Percentiles rank a stretch among this genome's conserved stretches.
These are phyloP conservation scores for Jacaranda copaia DNA, from an alignment of 257 asterid genomes.

Conservation along the genomic window DNA sequence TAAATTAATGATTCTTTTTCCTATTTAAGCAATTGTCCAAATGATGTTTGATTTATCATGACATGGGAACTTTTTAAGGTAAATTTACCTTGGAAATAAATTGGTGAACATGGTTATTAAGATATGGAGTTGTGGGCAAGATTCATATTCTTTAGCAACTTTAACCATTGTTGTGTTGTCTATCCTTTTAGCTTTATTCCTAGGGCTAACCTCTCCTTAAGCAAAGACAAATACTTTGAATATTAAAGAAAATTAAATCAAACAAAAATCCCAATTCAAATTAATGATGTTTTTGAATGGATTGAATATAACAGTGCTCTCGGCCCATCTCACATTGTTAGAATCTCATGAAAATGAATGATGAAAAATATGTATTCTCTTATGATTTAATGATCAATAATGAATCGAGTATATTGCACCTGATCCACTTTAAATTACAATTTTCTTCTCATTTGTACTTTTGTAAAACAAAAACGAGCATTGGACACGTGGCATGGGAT, in stretches of 20 bases:
- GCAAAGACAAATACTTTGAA: conserved; percentile 58
- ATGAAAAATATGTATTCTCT: not conserved
- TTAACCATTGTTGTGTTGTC: conserved; percentile 48
- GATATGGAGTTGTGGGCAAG: conserved; percentile 41
- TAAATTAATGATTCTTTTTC: too few relatives aligned
- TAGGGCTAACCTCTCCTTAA: conserved; percentile 58
- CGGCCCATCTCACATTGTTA: too few relatives aligned
- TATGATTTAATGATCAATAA: not conserved
- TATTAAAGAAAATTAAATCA: conserved; percentile 27
- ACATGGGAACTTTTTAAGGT: too few relatives aligned
- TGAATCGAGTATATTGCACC: not conserved
- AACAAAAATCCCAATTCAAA: not conserved
- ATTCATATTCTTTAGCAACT: conserved; percentile 43
- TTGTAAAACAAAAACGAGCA: too few relatives aligned
- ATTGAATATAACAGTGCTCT: not conserved
- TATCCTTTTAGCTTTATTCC: conserved; percentile 62
- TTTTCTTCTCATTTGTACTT: not conserved
- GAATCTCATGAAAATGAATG: not conserved
- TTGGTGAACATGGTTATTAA: not conserved
- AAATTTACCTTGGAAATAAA: too few relatives aligned
- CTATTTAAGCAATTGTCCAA: too few relatives aligned
- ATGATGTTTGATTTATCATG: too few relatives aligned
- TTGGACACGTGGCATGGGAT: conserved; percentile 35
- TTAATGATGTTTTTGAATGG: not conserved
- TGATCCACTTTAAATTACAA: too few relatives aligned